phyloP scores from a whole-genome alignment of 768 basidiomycete species.

The Boletus rubescentipes region DNA sequence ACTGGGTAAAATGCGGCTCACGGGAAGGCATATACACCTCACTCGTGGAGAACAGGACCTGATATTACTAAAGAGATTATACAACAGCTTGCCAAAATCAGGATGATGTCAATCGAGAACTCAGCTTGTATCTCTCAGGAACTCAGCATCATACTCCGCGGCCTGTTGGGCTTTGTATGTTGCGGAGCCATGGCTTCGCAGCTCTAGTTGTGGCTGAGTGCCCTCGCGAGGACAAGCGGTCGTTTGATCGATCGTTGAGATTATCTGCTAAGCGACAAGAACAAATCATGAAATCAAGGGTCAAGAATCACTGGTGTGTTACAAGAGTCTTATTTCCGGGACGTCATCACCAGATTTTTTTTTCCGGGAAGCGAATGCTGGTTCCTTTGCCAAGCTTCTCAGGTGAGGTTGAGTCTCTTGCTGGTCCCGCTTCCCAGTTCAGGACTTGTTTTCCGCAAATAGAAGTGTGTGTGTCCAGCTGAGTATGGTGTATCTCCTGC shows the following conservation, averaged over 20 bases:
- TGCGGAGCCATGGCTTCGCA: slow-evolving; percentile 6
- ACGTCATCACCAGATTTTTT: neutral
- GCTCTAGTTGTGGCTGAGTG: slow-evolving; percentile 1
- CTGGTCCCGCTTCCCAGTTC: neutral
- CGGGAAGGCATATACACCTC: neutral
- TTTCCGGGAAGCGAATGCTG: neutral
- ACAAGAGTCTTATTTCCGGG: neutral
- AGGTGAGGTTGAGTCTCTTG: neutral
- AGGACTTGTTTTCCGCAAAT: slow-evolving; percentile 3
- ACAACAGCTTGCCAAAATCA: neutral
- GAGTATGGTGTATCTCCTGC: slow-evolving; percentile 1
- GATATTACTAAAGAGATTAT: neutral
- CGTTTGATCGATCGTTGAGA: neutral
- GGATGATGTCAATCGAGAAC: slow-evolving; percentile 7
- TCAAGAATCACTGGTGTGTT: neutral
- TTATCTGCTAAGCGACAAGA: neutral
- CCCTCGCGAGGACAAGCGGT: neutral
- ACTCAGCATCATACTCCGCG: slow-evolving; percentile 2
- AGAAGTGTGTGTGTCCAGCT: neutral
- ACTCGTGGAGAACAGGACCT: neutral
- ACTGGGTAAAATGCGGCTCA: slow-evolving; percentile 1
- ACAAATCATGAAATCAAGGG: neutral
- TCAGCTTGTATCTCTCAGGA: slow-evolving; percentile 2
- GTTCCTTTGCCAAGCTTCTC: neutral
- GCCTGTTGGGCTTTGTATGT: neutral